Evolutionary conservation across 148 eudicot species (phyloP).

Genomic region (Limonium bicolor): DNA sequence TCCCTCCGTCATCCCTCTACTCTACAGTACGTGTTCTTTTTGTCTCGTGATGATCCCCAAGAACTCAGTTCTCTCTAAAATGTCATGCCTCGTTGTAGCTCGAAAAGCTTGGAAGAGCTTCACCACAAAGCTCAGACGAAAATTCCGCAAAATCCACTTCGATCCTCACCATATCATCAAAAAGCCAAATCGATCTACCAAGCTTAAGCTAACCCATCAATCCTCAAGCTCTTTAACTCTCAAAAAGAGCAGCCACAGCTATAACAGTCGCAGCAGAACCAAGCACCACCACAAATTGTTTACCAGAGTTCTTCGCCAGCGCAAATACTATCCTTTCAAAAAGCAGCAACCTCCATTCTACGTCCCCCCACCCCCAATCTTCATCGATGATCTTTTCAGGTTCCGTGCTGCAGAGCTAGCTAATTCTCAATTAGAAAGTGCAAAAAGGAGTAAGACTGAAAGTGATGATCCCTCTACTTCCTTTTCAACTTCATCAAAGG

Average conservation of each 20-base stretch:
- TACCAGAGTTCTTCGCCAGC: neutral
- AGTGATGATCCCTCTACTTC: no score
- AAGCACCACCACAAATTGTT: neutral
- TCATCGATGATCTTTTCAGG: constrained; percentile 5
- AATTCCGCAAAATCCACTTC: no score
- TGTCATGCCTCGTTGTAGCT: neutral
- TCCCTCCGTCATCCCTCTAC: no score
- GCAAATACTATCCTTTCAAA: neutral
- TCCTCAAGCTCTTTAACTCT: constrained; percentile 5
- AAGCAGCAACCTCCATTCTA: constrained; percentile 3
- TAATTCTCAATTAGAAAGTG: neutral
- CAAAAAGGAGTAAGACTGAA: no score
- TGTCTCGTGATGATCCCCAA: no score
- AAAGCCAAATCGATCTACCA: neutral
- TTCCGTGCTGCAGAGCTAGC: neutral
- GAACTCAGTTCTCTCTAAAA: no score
- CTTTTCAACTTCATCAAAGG: no score
- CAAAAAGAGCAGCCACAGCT: neutral
- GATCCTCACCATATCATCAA: constrained; percentile 2
- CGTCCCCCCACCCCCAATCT: neutral
- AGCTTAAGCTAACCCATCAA: neutral
- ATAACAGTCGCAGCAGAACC: neutral
- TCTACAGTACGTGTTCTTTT: no score
- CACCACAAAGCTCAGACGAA: neutral
- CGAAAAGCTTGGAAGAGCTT: constrained; percentile 1